Base-by-base conservation (phyloP, 2,329 filamentous ascomycete genomes). In the Fusarium beomiforme region DNA sequence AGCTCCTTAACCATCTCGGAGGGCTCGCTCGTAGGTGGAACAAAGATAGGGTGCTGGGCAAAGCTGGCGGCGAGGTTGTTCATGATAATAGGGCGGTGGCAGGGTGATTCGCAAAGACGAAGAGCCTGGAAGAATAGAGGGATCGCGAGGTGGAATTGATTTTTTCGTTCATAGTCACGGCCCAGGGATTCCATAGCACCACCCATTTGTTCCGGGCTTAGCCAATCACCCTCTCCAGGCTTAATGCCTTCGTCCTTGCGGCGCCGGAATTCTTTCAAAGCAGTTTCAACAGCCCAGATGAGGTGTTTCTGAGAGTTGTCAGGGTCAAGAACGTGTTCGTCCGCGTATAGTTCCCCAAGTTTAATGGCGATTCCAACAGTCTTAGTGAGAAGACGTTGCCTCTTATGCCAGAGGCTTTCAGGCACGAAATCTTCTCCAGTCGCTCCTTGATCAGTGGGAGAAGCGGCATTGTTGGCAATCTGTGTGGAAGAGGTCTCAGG, bases 41-140 rank as follows among this genome's bases (percentile, higher is more conserved):
- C 67, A 56, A 80, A 79, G 56, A 86, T 73, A 12, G 87, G 87
- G 67, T 91, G 91, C 79, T 93, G 92, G 5, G 91, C 91, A 67
- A 95, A 89, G 47, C 89, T 90, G 37, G 89, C 90, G 11, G 93
- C 89, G 64, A 95, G 86, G 79, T 95, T 95, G 83, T 94, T 95
- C 93, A 95, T 97, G 78, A 98, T 85, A 17, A 95, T 86, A 31
- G 93, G 92, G 54, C 92, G 90, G 79, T 97, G 94, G 79, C 95
- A 98, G 33, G 85, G 87, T 29, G 83, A 82, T 24, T 81, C 89
- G 86, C 78, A 91, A 47, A 96, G 82, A 21, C 90, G 87, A 36
- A 97, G 85, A 9, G 95, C 93, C 77, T 97, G 94, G 75, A 98
- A 89, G 79, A 95, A 97, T 33, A 98, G 85, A 6, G 95, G 94